Evolutionary conservation across 202 grass and related monocot genomes (phyloP), one percentile per base, ranked within the genome.

Genomic region (Digitaria exilis): DNA sequence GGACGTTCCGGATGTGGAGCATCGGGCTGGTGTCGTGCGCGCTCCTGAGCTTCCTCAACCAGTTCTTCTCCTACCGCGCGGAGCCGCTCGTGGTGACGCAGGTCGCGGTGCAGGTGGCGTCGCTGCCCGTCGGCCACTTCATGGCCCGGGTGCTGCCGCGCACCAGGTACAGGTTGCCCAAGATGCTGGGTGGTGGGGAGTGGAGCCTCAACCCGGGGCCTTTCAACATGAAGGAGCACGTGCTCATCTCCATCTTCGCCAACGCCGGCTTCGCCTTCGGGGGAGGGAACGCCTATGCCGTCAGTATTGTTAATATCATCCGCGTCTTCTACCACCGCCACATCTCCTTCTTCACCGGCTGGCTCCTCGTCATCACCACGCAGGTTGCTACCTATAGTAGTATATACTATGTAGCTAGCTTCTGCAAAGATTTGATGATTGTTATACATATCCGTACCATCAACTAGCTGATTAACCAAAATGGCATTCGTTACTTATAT

Each of bases 1-100:
- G 96, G 96, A 98, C 96, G 78, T 95, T 98, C 87, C 91, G 96
- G 64, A 98, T 98, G 96, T 98, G 96, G 93, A 85, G 70, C 71
- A 84, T 98, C 68, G 96, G 96, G 46, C 55, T 95, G 1, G 2
- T 93, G 7, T 90, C 96, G 2, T 95, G 93, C 91, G 83, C 63
- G 55, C 85, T 92, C 59, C 59, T 98, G 66, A 90, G 92, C 52
- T 98, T 98, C 89, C 87, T 98, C 35, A 98, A 98, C 90, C 96
- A 95, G 91, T 98, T 98, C 89, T 98, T 95, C 89, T 83, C 91
- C 39, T 98, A 95, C 82, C 96, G 93, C 10, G 90, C 87, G 2
- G 87, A 98, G 83, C 96, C 96, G 41, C 92, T 98, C 72, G 74
- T 94, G 75, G 94, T 98, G 56, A 90, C 90, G 77, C 83, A 88